A percentile compares a stretch with the other conserved stretches of the same genome.
phyloP scores from a whole-genome alignment of 495 filamentous ascomycete genomes.

The Penicillium crystallinum region DNA sequence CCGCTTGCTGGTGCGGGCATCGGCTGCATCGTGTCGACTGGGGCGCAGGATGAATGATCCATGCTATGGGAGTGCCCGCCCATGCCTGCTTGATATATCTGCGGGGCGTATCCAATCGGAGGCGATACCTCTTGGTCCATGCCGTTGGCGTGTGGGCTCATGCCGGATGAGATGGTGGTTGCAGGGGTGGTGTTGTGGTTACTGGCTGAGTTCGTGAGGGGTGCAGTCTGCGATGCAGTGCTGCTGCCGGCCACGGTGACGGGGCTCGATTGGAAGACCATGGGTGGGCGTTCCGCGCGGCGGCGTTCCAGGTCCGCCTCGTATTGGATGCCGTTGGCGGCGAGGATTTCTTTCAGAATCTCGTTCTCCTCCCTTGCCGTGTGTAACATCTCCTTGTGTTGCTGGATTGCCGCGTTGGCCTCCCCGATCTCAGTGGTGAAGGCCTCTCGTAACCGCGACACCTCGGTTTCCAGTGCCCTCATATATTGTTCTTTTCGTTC shows the following conservation, averaged over 20 bases:
- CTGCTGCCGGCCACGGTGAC: constrained; percentile 27
- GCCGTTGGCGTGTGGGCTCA: constrained; percentile 32
- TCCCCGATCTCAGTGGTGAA: constrained; percentile 40
- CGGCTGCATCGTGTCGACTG: constrained; percentile 21
- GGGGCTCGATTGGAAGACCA: constrained; percentile 28
- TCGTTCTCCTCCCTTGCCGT: constrained; percentile 58
- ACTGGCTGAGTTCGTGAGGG: constrained; percentile 20
- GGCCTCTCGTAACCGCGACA: constrained; percentile 59
- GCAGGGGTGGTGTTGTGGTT: constrained; percentile 34
- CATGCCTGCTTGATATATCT: constrained; percentile 24
- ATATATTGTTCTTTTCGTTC: constrained; percentile 96
- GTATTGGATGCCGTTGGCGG: constrained; percentile 63
- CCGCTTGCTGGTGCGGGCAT: constrained; percentile 38
- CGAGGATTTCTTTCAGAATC: constrained; percentile 68
- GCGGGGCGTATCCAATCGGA: constrained; percentile 26
- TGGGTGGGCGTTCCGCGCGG: constrained; percentile 30
- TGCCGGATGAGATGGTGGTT: constrained; percentile 32
- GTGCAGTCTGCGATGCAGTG: constrained; percentile 29
- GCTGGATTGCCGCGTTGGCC: constrained; percentile 32
- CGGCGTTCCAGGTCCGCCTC: constrained; percentile 37
- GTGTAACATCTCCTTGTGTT: constrained; percentile 41
- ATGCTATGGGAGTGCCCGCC: constrained; percentile 29
- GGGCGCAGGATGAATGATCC: constrained; percentile 25
- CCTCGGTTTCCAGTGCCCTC: constrained; percentile 85
- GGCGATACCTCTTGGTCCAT: constrained; percentile 34